Conservation (phyloP, 148 eudicot genomes). For the Camellia lanceoleosa region DNA sequence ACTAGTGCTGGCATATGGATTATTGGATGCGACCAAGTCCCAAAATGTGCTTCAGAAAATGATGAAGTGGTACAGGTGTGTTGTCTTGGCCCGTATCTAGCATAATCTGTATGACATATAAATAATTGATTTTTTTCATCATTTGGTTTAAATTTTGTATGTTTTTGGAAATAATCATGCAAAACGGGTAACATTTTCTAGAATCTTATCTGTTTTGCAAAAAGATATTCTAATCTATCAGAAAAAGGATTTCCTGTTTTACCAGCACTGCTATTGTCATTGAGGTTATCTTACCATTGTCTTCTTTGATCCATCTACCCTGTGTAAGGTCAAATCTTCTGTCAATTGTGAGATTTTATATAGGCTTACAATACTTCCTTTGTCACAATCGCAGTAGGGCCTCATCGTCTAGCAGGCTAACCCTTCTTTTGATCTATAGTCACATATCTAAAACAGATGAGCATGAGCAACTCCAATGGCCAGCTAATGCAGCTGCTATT, state of each 20-base stretch:
- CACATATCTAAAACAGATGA: not conserved
- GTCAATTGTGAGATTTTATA: not conserved
- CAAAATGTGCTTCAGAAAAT: constrained; percentile 55
- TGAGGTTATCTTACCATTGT: not conserved
- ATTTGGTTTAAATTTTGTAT: constrained; percentile 2
- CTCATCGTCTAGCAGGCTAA: not conserved
- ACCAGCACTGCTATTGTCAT: not conserved
- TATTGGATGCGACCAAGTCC: constrained; percentile 46
- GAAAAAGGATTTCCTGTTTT: not conserved
- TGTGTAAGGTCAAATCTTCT: not conserved
- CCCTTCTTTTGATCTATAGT: not conserved
- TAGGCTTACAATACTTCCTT: not conserved
- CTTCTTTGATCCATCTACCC: not conserved
- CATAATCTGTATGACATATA: not conserved
- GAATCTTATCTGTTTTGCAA: not conserved
- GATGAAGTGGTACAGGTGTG: constrained; percentile 72
- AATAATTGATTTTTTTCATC: not conserved
- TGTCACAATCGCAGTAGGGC: not conserved
- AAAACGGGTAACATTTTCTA: not conserved
- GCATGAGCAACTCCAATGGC: no score
- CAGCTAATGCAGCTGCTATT: no score
- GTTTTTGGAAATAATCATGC: not conserved
- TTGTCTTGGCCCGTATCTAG: not conserved
- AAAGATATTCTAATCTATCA: not conserved
- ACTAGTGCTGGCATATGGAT: constrained; percentile 59